A percentile compares a stretch with the other conserved stretches of the same genome.
These are phyloP conservation scores for Malus asiatica DNA, from an alignment of 306 rosid genomes.

Conservation along the genomic window DNA sequence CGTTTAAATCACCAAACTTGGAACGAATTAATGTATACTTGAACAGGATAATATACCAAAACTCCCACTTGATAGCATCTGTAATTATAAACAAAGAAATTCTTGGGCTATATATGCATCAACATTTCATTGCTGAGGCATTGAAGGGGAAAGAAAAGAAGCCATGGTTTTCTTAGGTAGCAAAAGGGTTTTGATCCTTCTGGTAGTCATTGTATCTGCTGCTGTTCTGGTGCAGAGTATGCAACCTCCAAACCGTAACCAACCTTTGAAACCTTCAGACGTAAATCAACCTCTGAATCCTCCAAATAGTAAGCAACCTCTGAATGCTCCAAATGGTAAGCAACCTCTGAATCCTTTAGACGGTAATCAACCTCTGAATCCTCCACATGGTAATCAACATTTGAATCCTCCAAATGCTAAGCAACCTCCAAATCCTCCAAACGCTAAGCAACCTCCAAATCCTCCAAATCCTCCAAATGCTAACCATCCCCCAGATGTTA, in stretches of 20 bases:
- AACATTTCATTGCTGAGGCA: not conserved
- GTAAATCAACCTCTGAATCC: no score
- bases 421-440: not conserved
- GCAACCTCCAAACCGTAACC: not conserved
- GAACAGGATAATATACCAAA: not conserved
- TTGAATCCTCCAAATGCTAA: not conserved
- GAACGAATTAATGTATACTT: not conserved
- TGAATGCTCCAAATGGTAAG: not conserved
- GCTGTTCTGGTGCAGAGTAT: slow-evolving; percentile 21
- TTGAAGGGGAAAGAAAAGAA: slow-evolving; percentile 4
- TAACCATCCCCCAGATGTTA: not conserved
- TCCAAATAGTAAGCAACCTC: no score
- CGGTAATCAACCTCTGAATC: no score
- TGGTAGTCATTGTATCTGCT: slow-evolving; percentile 30
- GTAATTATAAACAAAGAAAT: slow-evolving; percentile 6
- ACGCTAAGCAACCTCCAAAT: no score
- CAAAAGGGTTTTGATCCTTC: slow-evolving; percentile 2
- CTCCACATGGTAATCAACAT: no score
- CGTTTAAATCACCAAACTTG: not conserved
- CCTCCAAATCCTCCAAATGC: no score
- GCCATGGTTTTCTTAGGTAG: slow-evolving; percentile 33
- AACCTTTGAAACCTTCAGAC: not conserved
- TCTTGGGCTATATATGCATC: not conserved
- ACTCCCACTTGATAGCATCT: slow-evolving; percentile 12
- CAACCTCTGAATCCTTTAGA: no score